phyloP scores from a whole-genome alignment of 768 basidiomycete species.

The Amanita thiersii region DNA sequence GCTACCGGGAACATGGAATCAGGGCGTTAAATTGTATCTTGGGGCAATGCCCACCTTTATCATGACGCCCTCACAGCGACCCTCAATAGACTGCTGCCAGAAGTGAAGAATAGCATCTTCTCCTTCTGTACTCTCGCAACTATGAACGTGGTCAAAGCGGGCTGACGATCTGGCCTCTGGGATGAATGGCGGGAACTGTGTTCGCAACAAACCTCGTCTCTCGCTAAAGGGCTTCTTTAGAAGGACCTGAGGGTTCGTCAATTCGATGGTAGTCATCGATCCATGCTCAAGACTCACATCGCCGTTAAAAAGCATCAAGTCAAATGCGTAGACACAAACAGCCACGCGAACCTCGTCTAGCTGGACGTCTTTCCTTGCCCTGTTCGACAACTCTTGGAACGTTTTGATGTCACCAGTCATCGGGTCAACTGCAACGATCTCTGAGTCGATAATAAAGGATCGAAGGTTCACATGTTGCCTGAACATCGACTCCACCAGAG shows the following conservation, averaged over 20 bases:
- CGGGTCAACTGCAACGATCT: slow-evolving; percentile 78
- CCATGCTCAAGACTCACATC: slow-evolving; percentile 38
- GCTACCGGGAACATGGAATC: slow-evolving; percentile 31
- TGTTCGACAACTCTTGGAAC: slow-evolving; percentile 82
- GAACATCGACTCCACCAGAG: slow-evolving; percentile 47
- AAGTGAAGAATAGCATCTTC: slow-evolving; percentile 62
- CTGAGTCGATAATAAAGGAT: slow-evolving; percentile 79
- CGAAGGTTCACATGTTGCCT: slow-evolving; percentile 27
- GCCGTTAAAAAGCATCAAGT: slow-evolving; percentile 81
- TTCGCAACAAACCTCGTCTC: slow-evolving; percentile 57
- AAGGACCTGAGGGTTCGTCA: slow-evolving; percentile 39
- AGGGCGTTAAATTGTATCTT: too few relatives aligned
- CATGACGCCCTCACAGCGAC: slow-evolving; percentile 90
- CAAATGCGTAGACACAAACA: slow-evolving; percentile 84
- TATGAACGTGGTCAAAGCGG: slow-evolving; percentile 67
- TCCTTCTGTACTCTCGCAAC: slow-evolving; percentile 56
- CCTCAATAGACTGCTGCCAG: slow-evolving; percentile 66
- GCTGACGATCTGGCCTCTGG: slow-evolving; percentile 41
- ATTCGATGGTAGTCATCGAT: neutral
- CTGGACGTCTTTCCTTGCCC: slow-evolving; percentile 77
- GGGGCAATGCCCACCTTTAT: slow-evolving; percentile 59
- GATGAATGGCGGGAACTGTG: slow-evolving; percentile 46
- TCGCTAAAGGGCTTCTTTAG: slow-evolving; percentile 62
- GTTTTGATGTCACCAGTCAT: slow-evolving; percentile 54
- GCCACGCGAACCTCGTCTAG: slow-evolving; percentile 66